phyloP scores from a whole-genome alignment of 2,329 filamentous ascomycete genomes.

The Fusarium secorum region DNA sequence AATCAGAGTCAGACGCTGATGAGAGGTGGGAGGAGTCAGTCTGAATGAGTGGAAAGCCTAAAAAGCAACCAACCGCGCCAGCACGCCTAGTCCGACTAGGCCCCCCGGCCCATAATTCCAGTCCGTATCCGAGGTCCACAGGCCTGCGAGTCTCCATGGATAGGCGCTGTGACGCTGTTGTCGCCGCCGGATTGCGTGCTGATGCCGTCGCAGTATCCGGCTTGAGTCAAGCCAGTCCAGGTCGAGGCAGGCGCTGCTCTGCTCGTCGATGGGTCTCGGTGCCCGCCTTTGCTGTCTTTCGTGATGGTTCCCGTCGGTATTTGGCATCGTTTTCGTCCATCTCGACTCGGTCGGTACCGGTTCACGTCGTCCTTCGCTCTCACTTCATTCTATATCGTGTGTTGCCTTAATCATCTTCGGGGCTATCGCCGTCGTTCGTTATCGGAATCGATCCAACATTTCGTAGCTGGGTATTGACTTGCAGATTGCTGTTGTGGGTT shows the following conservation, averaged over 20 bases:
- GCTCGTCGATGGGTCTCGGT: constrained; percentile 24
- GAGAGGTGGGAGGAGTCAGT: constrained; percentile 21
- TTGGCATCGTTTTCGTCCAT: constrained; percentile 32
- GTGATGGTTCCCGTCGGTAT: constrained; percentile 28
- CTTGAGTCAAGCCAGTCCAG: constrained; percentile 35
- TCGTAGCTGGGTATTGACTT: constrained; percentile 6
- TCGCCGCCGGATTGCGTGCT: constrained; percentile 41
- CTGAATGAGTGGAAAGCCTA: constrained; percentile 23
- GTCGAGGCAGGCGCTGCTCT: constrained; percentile 32
- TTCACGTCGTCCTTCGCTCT: not conserved
- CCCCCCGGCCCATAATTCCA: constrained; percentile 41
- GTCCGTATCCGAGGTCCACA: constrained; percentile 36
- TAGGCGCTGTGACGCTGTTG: constrained; percentile 39
- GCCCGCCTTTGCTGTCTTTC: constrained; percentile 30
- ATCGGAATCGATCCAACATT: not conserved
- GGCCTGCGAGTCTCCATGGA: constrained; percentile 26
- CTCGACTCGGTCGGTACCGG: constrained; percentile 18
- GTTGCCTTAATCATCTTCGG: not conserved
- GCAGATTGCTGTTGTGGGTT: constrained; percentile 32
- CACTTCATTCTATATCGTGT: not conserved
- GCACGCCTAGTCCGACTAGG: constrained; percentile 30
- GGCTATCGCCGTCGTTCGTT: not conserved
- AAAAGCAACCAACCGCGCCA: constrained; percentile 40
- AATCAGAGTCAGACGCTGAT: constrained; percentile 18
- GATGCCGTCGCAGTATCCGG: constrained; percentile 28